A percentile compares a stretch with the other conserved stretches of the same genome.
phyloP scores from a whole-genome alignment of 352 stramenopile species.

The Saprolegnia parasitica region DNA sequence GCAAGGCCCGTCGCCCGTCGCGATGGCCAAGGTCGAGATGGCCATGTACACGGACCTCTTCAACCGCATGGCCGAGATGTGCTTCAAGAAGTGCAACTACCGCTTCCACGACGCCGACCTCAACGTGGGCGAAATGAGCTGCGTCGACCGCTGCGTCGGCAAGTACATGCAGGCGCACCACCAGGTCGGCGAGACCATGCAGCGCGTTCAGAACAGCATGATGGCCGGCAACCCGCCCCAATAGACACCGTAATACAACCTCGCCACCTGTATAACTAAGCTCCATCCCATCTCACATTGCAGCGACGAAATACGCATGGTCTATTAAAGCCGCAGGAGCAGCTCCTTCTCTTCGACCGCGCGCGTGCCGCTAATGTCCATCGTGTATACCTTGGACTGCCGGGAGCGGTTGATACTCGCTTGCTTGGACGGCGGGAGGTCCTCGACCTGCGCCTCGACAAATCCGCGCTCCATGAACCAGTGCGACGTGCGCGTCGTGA shows the following conservation, averaged over 20 bases:
- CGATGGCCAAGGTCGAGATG: slow-evolving; percentile 90
- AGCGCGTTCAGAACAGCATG: slow-evolving; percentile 93
- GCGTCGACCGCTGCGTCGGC: slow-evolving; percentile 95
- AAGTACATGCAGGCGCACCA: slow-evolving; percentile 98
- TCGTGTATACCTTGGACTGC: slow-evolving; percentile 86
- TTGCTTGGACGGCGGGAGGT: slow-evolving; percentile 76
- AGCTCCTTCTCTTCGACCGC: slow-evolving; percentile 81
- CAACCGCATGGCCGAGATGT: slow-evolving; percentile 86
- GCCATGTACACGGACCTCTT: slow-evolving; percentile 88
- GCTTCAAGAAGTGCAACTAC: slow-evolving; percentile 93
- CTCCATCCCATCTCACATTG: not conserved
- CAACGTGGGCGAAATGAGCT: slow-evolving; percentile 97
- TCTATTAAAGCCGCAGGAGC: slow-evolving; percentile 40
- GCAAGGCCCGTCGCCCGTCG: slow-evolving; percentile 71
- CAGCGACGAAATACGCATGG: not conserved
- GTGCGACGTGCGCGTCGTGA: slow-evolving; percentile 97
- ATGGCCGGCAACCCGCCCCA: slow-evolving; percentile 40
- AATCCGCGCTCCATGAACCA: slow-evolving; percentile 98
- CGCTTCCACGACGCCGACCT: slow-evolving; percentile 96
- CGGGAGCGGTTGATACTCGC: slow-evolving; percentile 75
- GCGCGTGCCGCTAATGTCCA: slow-evolving; percentile 81
- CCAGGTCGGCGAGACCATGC: slow-evolving; percentile 91
- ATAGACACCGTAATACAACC: slow-evolving; percentile 11
- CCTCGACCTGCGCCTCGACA: slow-evolving; percentile 81
- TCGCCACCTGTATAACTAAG: not conserved